Evolutionary conservation across 1,284 basidiomycete genomes (phyloP), one percentile per base, ranked within the genome.

Genomic region (Moesziomyces globuligerus): DNA sequence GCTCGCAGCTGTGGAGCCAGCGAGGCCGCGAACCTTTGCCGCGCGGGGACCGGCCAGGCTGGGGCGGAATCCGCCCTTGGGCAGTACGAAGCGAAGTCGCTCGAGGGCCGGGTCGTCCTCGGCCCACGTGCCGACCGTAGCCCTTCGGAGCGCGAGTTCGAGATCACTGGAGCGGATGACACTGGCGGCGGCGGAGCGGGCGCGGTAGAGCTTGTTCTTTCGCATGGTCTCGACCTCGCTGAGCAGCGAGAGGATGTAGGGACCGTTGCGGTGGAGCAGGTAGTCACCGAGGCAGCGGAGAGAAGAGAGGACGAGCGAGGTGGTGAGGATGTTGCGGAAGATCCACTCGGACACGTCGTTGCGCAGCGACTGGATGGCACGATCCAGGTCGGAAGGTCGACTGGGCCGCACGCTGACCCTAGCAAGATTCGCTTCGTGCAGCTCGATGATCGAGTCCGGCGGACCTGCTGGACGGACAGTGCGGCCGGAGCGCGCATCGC

Each of bases 271-370:
- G 42, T 93, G 85, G 11, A 95, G 86, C 78, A 94, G 94, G 82
- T 72, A 75, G 48, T 66, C 45, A 24, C 54, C 55, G 89, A 92
- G 82, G 6, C 88, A 88, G 56, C 90, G 86, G 11, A 92, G 87
- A 0, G 90, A 88, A 23, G 89, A 89, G 62, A 90, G 88, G 0
- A 94, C 90, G 69, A 93, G 90, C 67, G 88, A 87, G 73, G 87
- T 88, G 1, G 92, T 94, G 50, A 95, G 85, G 28, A 95, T 90
- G 75, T 93, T 92, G 28, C 88, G 84, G 92, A 93, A 95, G 3
- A 95, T 85, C 93, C 93, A 95, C 84, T 93, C 92, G 69, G 90
- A 90, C 55, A 91, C 86, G 55, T 89, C 87, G 3, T 86, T 89
- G 56, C 90, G 84, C 48, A 93, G 90, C 56, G 89, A 87, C 23